phyloP scores from a whole-genome alignment of 2,329 filamentous ascomycete species.

The Aspergillus proliferans region DNA sequence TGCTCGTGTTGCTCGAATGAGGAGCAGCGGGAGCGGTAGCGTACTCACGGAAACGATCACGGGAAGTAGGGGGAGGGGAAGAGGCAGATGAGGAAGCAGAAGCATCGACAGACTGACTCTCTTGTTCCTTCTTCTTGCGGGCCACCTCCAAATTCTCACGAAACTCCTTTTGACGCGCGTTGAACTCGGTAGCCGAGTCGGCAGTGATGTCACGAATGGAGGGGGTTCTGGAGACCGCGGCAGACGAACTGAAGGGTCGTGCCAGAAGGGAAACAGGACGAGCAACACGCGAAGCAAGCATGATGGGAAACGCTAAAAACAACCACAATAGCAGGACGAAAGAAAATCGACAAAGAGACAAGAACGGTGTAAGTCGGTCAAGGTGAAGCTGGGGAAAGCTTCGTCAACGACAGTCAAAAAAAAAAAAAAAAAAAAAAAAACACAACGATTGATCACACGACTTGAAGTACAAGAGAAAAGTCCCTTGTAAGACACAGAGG shows the following conservation, averaged over 20 bases:
- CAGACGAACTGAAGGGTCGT: slow-evolving; percentile 55
- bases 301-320: slow-evolving; percentile 18
- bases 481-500: not conserved
- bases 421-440: not conserved
- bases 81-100: slow-evolving; percentile 39
- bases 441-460: not conserved
- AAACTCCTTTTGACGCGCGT: slow-evolving; percentile 76
- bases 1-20: slow-evolving; percentile 41
- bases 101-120: slow-evolving; percentile 64
- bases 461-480: not conserved
- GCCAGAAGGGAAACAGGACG: slow-evolving; percentile 45
- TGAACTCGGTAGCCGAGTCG: slow-evolving; percentile 68
- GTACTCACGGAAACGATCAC: slow-evolving; percentile 32
- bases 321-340: slow-evolving; percentile 6
- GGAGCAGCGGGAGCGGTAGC: slow-evolving; percentile 39
- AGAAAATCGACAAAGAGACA: slow-evolving; percentile 3
- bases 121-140: slow-evolving; percentile 72
- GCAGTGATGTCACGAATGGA: slow-evolving; percentile 78
- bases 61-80: slow-evolving; percentile 23
- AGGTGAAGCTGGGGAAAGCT: not conserved
- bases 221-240: slow-evolving; percentile 53
- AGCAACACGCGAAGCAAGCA: slow-evolving; percentile 45
- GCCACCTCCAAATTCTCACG: slow-evolving; percentile 71
- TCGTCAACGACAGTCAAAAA: not conserved
- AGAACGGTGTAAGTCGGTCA: not conserved